Conservation (phyloP, 2,329 filamentous ascomycete genomes). For the Penicillium occitanis region DNA sequence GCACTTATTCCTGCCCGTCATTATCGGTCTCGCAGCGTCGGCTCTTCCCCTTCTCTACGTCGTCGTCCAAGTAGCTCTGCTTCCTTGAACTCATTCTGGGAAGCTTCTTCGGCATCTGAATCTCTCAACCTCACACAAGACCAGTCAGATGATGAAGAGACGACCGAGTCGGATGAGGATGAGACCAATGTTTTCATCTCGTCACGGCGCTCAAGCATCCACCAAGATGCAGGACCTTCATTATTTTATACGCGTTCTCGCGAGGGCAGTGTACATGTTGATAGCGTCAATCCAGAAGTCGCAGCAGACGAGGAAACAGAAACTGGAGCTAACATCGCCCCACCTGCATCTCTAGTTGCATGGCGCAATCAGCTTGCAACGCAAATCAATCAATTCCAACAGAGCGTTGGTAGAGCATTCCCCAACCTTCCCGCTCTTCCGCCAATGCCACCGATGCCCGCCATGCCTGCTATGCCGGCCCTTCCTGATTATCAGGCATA, state of each 20-base stretch:
- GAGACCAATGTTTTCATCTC: slow-evolving; percentile 31
- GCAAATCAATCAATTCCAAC: slow-evolving; percentile 75
- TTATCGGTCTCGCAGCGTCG: slow-evolving; percentile 65
- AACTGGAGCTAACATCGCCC: slow-evolving; percentile 44
- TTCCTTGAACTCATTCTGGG: slow-evolving; percentile 68
- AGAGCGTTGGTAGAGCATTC: slow-evolving; percentile 65
- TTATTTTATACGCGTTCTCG: slow-evolving; percentile 25
- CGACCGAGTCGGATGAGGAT: slow-evolving; percentile 26
- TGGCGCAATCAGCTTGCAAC: slow-evolving; percentile 71
- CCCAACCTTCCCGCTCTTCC: slow-evolving; percentile 61
- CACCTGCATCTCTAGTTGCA: slow-evolving; percentile 64
- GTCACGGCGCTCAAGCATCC: slow-evolving; percentile 38
- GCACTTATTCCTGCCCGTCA: slow-evolving; percentile 63
- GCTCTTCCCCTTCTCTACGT: slow-evolving; percentile 55
- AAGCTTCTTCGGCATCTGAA: slow-evolving; percentile 51
- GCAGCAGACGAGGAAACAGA: slow-evolving; percentile 31
- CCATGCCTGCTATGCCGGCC: slow-evolving; percentile 42
- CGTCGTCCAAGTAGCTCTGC: slow-evolving; percentile 61
- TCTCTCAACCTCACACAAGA: slow-evolving; percentile 47
- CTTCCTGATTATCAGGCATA: slow-evolving; percentile 73
- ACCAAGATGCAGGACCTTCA: slow-evolving; percentile 33
- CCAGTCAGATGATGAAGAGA: slow-evolving; percentile 37
- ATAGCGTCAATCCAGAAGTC: slow-evolving; percentile 24
- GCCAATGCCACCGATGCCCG: slow-evolving; percentile 63
- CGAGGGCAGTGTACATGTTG: slow-evolving; percentile 23